These are phyloP conservation scores for Solanum chilense DNA, from an alignment of 257 asterid genomes.

Conservation along the genomic window DNA sequence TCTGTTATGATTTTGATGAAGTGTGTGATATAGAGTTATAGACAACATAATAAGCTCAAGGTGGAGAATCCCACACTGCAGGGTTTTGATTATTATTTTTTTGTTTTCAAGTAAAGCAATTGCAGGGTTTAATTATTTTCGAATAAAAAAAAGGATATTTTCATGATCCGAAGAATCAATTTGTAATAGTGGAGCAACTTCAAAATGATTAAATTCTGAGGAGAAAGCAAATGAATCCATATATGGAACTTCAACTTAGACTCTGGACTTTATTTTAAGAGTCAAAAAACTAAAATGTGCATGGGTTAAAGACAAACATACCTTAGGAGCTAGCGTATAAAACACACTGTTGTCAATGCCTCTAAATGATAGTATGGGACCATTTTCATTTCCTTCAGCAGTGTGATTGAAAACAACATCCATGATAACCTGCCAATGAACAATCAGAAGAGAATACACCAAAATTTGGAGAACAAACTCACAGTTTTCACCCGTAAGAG, in stretches of 20 bases:
- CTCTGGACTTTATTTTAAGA: not conserved
- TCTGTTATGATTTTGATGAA: not conserved
- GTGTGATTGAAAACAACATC: conserved; percentile 98
- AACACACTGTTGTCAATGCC: conserved; percentile 89
- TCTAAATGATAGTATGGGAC: conserved; percentile 73
- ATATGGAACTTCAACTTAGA: not conserved
- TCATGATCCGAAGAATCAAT: not conserved
- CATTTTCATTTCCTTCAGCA: conserved; percentile 97
- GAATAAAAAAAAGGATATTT: not conserved
- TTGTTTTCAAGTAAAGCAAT: not conserved
- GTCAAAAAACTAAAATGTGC: not conserved
- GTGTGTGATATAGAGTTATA: not conserved
- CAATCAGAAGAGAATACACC: conserved; percentile 4
- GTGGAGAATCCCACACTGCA: not conserved
- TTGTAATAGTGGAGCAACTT: not conserved
- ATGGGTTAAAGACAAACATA: conserved; percentile 4
- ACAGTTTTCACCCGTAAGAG: not conserved
- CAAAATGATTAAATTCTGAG: not conserved
- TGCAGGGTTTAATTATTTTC: not conserved
- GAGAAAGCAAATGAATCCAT: not conserved
- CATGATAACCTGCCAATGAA: conserved; percentile 72
- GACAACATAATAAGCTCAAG: not conserved
- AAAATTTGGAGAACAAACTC: not conserved
- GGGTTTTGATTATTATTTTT: not conserved
- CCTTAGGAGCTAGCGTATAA: conserved; percentile 97